Evolutionary conservation across 169 alveolate genomes (phyloP), one percentile per base, ranked within the genome.

Genomic region (Ichthyophthirius multifiliis): DNA sequence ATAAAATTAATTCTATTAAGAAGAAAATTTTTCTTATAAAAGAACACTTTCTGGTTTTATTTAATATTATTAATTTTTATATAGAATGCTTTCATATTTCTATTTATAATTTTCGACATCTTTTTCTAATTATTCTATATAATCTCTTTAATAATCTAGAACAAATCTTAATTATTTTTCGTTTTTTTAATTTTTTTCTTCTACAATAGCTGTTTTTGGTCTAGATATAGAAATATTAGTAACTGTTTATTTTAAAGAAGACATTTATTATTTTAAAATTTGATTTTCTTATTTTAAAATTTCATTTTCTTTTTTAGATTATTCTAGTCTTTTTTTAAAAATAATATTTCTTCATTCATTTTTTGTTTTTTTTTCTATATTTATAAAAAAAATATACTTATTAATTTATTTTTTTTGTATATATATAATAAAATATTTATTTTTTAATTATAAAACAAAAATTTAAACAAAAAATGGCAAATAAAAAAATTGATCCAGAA

Each of bases 401-500:
- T n/a, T n/a, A n/a, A n/a, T n/a, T n/a, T n/a, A n/a, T n/a, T n/a
- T n/a, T n/a, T n/a, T n/a, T n/a, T n/a, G n/a, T n/a, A n/a, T n/a
- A n/a, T n/a, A n/a, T n/a, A n/a, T n/a, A n/a, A n/a, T n/a, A n/a
- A n/a, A n/a, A n/a, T n/a, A n/a, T n/a, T n/a, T n/a, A n/a, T n/a
- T n/a, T n/a, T n/a, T n/a, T n/a, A n/a, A n/a, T n/a, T n/a, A n/a
- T n/a, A n/a, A n/a, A 55, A 55, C 71, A 1, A 20, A 55, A 27
- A 55, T 55, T 55, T 55, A 55, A 55, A 27, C 71, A 20, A 55
- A 55, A 27, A 55, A 39, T 10, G n/a, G n/a, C n/a, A n/a, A n/a
- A n/a, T n/a, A 55, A 55, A 23, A 34, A 34, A 27, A 55, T 55
- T 18, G 77, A 67, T 67, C 77, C 77, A 12, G 77, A 67, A 67